These are phyloP conservation scores for Tylopilus intermedius DNA, from an alignment of 768 basidiomycete species.

Conservation along the genomic window DNA sequence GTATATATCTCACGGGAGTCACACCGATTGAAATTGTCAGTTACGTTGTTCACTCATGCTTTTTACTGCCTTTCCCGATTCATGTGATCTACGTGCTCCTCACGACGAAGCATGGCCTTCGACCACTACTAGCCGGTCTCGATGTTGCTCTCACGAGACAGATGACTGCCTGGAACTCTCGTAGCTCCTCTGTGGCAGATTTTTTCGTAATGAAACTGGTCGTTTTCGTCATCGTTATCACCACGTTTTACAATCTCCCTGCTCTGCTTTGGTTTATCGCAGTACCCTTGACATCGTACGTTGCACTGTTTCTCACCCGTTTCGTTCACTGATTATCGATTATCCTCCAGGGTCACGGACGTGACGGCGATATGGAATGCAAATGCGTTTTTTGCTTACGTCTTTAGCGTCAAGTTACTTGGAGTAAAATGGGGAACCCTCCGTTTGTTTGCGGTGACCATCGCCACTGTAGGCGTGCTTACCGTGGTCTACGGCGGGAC, in stretches of 20 bases:
- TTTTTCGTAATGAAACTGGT: slow-evolving; percentile 35
- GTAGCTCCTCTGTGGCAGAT: not conserved
- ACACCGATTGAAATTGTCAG: slow-evolving; percentile 35
- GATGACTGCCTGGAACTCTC: slow-evolving; percentile 9
- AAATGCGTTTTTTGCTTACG: slow-evolving; percentile 87
- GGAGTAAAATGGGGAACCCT: slow-evolving; percentile 57
- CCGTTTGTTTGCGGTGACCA: slow-evolving; percentile 63
- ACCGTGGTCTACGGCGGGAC: slow-evolving; percentile 79
- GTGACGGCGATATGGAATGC: slow-evolving; percentile 88
- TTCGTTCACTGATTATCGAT: slow-evolving; percentile 7
- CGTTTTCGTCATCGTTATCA: slow-evolving; percentile 20
- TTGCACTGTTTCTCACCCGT: not conserved
- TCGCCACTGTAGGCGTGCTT: slow-evolving; percentile 79
- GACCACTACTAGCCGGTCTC: slow-evolving; percentile 50
- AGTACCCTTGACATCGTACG: slow-evolving; percentile 69
- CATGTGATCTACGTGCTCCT: slow-evolving; percentile 66
- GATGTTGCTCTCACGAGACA: slow-evolving; percentile 40
- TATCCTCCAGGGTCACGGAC: slow-evolving; percentile 60
- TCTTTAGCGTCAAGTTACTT: slow-evolving; percentile 73
- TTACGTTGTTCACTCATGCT: slow-evolving; percentile 82
- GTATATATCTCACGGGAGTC: not conserved
- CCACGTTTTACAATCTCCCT: slow-evolving; percentile 54
- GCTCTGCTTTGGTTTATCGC: slow-evolving; percentile 73
- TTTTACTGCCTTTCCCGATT: slow-evolving; percentile 73
- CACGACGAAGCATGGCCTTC: slow-evolving; percentile 44